Evolutionary conservation across 768 basidiomycete species (phyloP).

Genomic region (Kwoniella dendrophila): DNA sequence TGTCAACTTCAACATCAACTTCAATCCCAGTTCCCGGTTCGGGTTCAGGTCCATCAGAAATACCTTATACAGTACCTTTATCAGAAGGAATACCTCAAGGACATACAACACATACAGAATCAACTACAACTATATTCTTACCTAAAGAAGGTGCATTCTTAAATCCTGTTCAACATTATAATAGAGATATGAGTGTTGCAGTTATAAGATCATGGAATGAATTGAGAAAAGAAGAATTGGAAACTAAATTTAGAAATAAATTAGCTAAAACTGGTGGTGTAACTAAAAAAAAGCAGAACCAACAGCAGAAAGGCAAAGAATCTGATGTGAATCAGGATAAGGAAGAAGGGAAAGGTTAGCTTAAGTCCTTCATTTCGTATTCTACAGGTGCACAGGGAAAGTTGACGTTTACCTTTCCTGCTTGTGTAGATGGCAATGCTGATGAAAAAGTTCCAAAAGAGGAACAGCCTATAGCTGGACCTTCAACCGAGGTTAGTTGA

Average conservation of each 20-base stretch:
- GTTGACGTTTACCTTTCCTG: neutral
- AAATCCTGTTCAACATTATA: conserved; percentile 98
- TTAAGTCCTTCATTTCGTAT: too few species aligned
- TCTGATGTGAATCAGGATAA: conserved; percentile 56
- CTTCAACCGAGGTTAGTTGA: conserved; percentile 36
- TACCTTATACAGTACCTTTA: conserved; percentile 41
- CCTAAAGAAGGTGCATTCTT: conserved; percentile 78
- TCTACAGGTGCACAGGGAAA: conserved; percentile 32
- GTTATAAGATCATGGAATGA: conserved; percentile 89
- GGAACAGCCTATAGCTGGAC: conserved; percentile 31
- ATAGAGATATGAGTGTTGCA: conserved; percentile 88
- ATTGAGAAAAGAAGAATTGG: conserved; percentile 55
- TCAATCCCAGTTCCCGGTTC: neutral
- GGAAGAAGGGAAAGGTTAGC: conserved; percentile 60
- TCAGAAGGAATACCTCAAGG: conserved; percentile 43
- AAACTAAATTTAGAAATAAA: conserved; percentile 57
- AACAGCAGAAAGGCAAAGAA: conserved; percentile 55
- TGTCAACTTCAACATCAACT: conserved; percentile 2
- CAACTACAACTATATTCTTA: conserved; percentile 65
- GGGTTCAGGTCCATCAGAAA: neutral
- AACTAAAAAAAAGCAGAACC: conserved; percentile 26
- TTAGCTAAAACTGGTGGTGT: conserved; percentile 62
- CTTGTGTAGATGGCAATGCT: neutral
- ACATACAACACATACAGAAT: conserved; percentile 54
- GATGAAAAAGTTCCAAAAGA: neutral